phyloP scores from a whole-genome alignment of 1,284 basidiomycete species.

The Tilletia horrida region DNA sequence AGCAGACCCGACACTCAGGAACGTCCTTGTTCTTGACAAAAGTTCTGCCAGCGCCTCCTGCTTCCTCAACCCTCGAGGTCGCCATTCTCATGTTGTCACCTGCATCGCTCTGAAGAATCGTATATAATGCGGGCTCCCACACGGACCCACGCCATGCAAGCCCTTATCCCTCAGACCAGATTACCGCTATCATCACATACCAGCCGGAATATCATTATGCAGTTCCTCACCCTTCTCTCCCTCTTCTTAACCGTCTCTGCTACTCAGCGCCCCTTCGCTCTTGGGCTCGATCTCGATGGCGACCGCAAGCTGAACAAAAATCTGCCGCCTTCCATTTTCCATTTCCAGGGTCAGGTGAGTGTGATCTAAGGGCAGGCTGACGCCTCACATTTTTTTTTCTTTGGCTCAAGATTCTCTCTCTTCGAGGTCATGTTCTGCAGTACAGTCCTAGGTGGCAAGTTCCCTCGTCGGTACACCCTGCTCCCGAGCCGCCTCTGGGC shows the following conservation, averaged over 20 bases:
- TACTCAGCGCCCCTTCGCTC: slow-evolving; percentile 9
- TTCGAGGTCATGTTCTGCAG: neutral
- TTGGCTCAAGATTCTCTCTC: neutral
- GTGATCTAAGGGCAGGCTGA: too few relatives aligned
- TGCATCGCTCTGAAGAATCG: neutral
- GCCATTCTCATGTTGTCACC: too few relatives aligned
- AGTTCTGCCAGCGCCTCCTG: too few relatives aligned
- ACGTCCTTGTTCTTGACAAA: too few relatives aligned
- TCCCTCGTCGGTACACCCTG: slow-evolving; percentile 2
- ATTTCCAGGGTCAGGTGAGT: slow-evolving; percentile 20
- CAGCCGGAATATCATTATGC: neutral
- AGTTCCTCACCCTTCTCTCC: slow-evolving; percentile 1
- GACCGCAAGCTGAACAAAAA: slow-evolving; percentile 20
- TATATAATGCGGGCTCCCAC: neutral
- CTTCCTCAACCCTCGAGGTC: too few relatives aligned
- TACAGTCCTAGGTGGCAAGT: slow-evolving; percentile 26
- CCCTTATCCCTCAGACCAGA: too few relatives aligned
- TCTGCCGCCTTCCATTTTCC: slow-evolving; percentile 23
- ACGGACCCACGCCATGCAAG: too few relatives aligned
- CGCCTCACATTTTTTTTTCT: neutral
- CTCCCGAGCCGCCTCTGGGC: slow-evolving; percentile 16
- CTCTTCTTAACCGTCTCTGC: neutral
- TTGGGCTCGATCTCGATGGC: slow-evolving; percentile 18
- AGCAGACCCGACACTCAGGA: too few relatives aligned
- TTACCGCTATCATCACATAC: neutral